Base-by-base conservation (phyloP, 1,284 basidiomycete genomes). In the Rhodotorula sp. region DNA sequence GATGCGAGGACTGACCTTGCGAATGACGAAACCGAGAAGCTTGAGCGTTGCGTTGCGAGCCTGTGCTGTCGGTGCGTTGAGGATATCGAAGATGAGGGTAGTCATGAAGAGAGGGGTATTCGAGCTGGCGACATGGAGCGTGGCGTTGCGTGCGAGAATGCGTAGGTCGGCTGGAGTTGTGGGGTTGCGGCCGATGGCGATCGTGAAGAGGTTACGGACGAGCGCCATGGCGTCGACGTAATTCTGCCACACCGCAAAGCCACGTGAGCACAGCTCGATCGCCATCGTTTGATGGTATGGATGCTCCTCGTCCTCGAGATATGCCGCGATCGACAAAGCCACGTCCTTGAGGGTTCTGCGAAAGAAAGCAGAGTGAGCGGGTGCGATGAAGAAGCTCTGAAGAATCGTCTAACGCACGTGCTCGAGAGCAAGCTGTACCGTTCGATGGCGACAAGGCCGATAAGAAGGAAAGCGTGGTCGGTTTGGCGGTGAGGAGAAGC, bases 51-150 rank as follows among this genome's bases (percentile, higher is more conserved):
- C 88, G 76, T 88, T 92, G 56, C 93, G 85, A 75, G 94, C 89
- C 15, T 90, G 81, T 2, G 85, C 87, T 46, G 86, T 85, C 16
- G 92, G 89, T 62, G 90, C 88, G 55, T 95, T 83, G 56, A 74
- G 67, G 30, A 99, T 94, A 78, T 97, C 95, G 76, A 95, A 85
- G 4, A 89, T 88, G 31, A 99, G 81, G 0, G 95, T 97, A 1
- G 92, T 91, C 90, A 98, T 97, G 82, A 99, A 97, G 26, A 99
- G 81, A 2, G 89, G 88, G 18, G 93, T 92, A 76, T 94, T 90
- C 60, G 86, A 86, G 0, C 87, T 85, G 0, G 94, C 94, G 47
- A 97, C 90, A 58, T 90, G 88, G 22, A 98, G 81, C 7, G 95
- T 88, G 0, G 95, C 92, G 64, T 81, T 79, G 4, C 81, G 79